Base-by-base conservation (phyloP, 2,329 filamentous ascomycete genomes). In the Aspergillus arachidicola region DNA sequence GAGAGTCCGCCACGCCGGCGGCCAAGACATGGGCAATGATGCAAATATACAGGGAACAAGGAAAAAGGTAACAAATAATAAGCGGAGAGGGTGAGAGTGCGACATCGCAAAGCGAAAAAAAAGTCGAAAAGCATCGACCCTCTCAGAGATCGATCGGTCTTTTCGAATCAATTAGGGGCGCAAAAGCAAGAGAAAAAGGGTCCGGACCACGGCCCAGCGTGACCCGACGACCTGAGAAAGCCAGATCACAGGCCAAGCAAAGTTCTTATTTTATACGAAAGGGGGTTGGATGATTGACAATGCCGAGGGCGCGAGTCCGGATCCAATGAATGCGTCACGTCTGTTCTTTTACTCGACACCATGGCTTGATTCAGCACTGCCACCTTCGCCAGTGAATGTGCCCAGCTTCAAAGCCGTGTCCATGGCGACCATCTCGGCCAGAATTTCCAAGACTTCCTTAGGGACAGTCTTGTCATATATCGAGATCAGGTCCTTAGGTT, bases 401-500 rank as follows among this genome's bases (percentile, higher is more conserved):
- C 83, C 86, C 66, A 92, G 84, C 70, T 89, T 86, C 70, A 93
- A 82, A 68, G 83, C 88, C 67, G 90, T 87, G 82, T 98, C 95
- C 79, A 94, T 88, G 68, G 94, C 94, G 75, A 99, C 97, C 93
- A 99, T 97, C 83, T 97, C 93, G 69, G 95, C 95, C 67, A 99
- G 89, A 72, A 98, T 90, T 79, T 99, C 94, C 72, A 99, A 89
- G 73, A 98, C 92, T 66, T 94, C 94, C 91, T 97, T 97, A 72
- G 94, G 91, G 53, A 98, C 94, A 36, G 95, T 98, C 87, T 96
- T 97, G 81, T 99, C 95, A 81, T 99, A 99, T 80, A 99, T 97
- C 74, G 87, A 87, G 78, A 99, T 97, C 73, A 99, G 85, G 76
- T 98, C 95, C 72, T 90, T 87, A 14, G 94, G 95, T 73, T 92